These are phyloP conservation scores for Mortierella sp. DNA, from an alignment of 371 early-diverging fungal species.

Conservation along the genomic window DNA sequence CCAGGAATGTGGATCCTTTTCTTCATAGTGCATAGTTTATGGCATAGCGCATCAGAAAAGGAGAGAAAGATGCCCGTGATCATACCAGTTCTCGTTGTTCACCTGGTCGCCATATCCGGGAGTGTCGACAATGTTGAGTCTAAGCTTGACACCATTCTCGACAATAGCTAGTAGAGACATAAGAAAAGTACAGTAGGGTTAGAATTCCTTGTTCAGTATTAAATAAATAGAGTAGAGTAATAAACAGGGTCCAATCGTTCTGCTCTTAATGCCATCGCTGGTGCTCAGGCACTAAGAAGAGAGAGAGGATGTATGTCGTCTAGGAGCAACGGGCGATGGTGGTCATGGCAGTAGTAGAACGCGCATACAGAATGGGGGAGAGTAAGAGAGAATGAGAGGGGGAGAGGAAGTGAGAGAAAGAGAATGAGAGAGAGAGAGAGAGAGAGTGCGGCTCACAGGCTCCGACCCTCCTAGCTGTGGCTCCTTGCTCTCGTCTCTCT, in stretches of 20 bases:
- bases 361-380: no score
- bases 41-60: not conserved
- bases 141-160: constrained; percentile 86
- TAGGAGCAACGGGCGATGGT: no score
- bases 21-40: not conserved
- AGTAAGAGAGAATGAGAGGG: no score
- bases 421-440: not conserved
- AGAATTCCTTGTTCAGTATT: not conserved
- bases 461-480: constrained; percentile 24
- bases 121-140: constrained; percentile 87
- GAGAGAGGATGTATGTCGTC: no score
- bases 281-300: no score
- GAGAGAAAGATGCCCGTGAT: no score
- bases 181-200: constrained; percentile 2
- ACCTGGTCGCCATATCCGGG: constrained; percentile 86
- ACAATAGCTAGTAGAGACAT: constrained; percentile 67
- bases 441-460: constrained; percentile 48
- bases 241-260: not conserved
- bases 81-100: constrained; percentile 86
- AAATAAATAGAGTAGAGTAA: not conserved
- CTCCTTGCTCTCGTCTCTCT: constrained; percentile 42
- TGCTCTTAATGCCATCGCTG: not conserved
- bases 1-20: no score
- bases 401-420: no score
- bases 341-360: no score